phyloP scores from a whole-genome alignment of 495 filamentous ascomycete genomes.

The Tetracladium setigerum region DNA sequence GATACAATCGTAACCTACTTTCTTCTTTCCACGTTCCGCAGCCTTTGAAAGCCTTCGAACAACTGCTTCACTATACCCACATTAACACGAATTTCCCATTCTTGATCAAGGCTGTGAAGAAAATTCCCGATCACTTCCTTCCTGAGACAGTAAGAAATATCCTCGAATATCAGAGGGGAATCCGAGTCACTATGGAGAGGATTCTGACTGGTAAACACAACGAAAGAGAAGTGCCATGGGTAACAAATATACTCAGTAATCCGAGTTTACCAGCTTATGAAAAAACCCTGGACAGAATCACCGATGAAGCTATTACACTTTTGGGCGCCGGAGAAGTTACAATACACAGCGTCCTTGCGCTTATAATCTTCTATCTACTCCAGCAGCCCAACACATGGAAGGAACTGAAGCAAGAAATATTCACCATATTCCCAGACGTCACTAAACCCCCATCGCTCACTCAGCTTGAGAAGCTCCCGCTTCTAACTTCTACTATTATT shows the following conservation, averaged over 20 bases:
- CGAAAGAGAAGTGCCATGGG: conserved; percentile 1
- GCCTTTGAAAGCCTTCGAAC: background rate
- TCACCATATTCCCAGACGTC: conserved; percentile 11
- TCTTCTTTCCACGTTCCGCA: background rate
- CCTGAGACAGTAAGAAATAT: background rate
- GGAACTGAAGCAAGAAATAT: conserved; percentile 24
- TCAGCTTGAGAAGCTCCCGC: conserved; percentile 25
- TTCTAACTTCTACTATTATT: conserved; percentile 29
- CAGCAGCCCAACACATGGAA: conserved; percentile 16
- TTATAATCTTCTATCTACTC: conserved; percentile 28
- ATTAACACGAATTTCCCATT: background rate
- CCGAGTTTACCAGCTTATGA: conserved; percentile 12
- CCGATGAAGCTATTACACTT: conserved; percentile 24
- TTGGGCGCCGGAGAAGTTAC: conserved; percentile 24
- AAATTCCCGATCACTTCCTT: background rate
- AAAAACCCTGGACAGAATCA: conserved; percentile 22
- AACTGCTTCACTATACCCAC: background rate
- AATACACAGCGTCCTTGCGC: conserved; percentile 18
- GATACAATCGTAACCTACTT: background rate
- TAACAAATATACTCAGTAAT: conserved; percentile 8
- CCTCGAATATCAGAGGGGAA: conserved; percentile 1
- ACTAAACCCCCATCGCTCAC: conserved; percentile 23
- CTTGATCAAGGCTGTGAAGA: background rate
- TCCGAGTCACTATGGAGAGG: background rate
- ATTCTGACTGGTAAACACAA: conserved; percentile 1